Percentiles rank a stretch among this genome's conserved stretches.
phyloP scores from a whole-genome alignment of 2,329 filamentous ascomycete species.

The Fusarium redolens region DNA sequence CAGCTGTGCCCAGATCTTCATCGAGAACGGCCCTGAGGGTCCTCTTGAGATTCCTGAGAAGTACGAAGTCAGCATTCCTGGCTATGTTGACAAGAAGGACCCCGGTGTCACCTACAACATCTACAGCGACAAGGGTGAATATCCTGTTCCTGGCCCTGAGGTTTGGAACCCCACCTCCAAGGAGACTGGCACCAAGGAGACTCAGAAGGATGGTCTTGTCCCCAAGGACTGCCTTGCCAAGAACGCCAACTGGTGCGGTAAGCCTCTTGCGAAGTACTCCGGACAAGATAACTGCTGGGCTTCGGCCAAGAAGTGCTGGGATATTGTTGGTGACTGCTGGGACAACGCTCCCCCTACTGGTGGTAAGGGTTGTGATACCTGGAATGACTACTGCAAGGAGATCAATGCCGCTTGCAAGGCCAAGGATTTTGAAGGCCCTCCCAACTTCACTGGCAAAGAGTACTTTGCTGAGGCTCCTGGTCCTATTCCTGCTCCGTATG shows the following conservation, averaged over 20 bases:
- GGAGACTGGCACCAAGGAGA: constrained; percentile 31
- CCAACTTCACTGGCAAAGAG: constrained; percentile 53
- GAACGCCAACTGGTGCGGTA: constrained; percentile 79
- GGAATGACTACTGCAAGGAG: constrained; percentile 69
- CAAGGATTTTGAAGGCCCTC: constrained; percentile 60
- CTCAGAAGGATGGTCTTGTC: constrained; percentile 59
- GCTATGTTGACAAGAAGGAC: constrained; percentile 67
- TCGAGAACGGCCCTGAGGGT: constrained; percentile 60
- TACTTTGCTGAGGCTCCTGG: constrained; percentile 48
- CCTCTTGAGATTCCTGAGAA: constrained; percentile 59
- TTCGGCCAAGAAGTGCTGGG: constrained; percentile 66
- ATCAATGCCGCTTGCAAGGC: constrained; percentile 58
- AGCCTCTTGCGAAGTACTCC: constrained; percentile 68
- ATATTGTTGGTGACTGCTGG: constrained; percentile 71
- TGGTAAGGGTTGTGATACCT: constrained; percentile 67
- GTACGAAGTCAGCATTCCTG: constrained; percentile 72
- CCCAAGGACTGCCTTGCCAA: constrained; percentile 69
- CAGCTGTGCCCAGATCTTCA: constrained; percentile 77
- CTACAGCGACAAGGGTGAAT: constrained; percentile 60
- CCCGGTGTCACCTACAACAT: constrained; percentile 73
- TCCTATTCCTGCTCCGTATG: constrained; percentile 49
- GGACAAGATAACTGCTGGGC: constrained; percentile 70
- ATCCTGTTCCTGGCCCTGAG: constrained; percentile 66
- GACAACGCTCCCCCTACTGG: constrained; percentile 68
- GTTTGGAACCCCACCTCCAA: constrained; percentile 58